A percentile compares a stretch with the other conserved stretches of the same genome.
phyloP scores from a whole-genome alignment of 176 grass and related monocot genomes.

The Lolium perenne region DNA sequence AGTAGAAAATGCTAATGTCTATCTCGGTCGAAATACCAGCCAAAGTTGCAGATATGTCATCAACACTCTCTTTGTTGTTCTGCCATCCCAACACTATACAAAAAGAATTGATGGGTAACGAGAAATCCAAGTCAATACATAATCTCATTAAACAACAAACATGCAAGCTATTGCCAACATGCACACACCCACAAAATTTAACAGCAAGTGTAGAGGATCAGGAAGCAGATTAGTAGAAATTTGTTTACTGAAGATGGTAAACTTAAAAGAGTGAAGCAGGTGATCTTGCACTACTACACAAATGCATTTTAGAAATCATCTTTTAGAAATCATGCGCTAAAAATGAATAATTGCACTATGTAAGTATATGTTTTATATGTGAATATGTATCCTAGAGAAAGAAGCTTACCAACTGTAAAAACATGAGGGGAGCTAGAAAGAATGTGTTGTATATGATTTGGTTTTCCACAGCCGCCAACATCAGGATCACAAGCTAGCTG shows the following conservation, averaged over 20 bases:
- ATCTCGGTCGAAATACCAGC: conserved; percentile 82
- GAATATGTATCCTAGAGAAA: conserved; percentile 28
- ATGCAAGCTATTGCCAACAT: conserved; percentile 10
- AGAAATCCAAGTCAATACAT: conserved; percentile 7
- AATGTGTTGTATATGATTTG: conserved; percentile 88
- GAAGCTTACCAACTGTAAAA: conserved; percentile 86
- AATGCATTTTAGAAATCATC: conserved; percentile 8
- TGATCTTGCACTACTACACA: conserved; percentile 14
- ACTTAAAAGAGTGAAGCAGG: conserved; percentile 14
- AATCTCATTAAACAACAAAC: conserved; percentile 5
- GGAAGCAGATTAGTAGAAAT: conserved; percentile 24
- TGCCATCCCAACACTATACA: conserved; percentile 95
- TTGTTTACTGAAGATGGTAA: conserved; percentile 15
- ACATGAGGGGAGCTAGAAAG: conserved; percentile 83
- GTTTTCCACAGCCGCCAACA: conserved; percentile 80
- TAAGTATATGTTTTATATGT: background rate
- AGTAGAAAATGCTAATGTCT: conserved; percentile 81
- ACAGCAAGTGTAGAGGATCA: conserved; percentile 32
- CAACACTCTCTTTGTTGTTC: conserved; percentile 84
- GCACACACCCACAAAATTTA: background rate
- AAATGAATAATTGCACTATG: background rate
- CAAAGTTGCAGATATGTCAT: conserved; percentile 98
- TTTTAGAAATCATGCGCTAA: background rate
- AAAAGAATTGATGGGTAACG: conserved; percentile 36
- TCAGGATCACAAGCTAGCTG: conserved; percentile 87